Conservation (phyloP, 352 stramenopile genomes). For the Phytophthora constricta region DNA sequence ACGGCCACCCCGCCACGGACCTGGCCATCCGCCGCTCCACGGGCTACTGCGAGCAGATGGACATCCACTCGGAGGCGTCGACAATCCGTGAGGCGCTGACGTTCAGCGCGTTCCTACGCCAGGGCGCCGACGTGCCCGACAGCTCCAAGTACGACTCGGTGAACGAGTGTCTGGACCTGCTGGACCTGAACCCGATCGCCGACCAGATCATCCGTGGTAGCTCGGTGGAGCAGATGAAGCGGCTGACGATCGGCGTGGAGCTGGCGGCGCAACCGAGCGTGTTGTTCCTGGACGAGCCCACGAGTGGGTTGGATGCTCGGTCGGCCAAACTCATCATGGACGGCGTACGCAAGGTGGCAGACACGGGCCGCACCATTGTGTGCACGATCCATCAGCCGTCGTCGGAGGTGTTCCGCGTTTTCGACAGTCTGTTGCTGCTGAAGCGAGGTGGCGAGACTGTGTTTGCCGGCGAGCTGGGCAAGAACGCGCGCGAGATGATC, state of each 20-base stretch:
- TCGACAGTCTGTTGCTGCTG: conserved; percentile 1
- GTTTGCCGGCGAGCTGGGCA: conserved; percentile 1
- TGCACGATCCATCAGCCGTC: conserved; percentile 91
- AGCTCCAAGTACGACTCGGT: conserved; percentile 15
- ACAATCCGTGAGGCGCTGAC: conserved; percentile 77
- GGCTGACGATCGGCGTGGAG: conserved; percentile 40
- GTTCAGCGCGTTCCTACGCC: conserved; percentile 36
- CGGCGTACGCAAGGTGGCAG: conserved; percentile 69
- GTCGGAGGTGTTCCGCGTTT: conserved; percentile 41
- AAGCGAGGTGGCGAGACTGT: background rate
- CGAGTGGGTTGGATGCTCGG: conserved; percentile 74
- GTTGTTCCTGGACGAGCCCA: conserved; percentile 74
- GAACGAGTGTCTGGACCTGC: conserved; percentile 24
- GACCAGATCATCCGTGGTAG: conserved; percentile 28
- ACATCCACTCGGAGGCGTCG: conserved; percentile 80
- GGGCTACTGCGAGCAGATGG: conserved; percentile 78
- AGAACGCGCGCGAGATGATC: conserved; percentile 32
- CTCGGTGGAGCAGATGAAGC: conserved; percentile 41
- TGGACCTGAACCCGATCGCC: conserved; percentile 18
- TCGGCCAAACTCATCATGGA: conserved; percentile 71
- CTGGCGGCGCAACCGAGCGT: conserved; percentile 73
- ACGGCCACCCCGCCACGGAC: conserved; percentile 38
- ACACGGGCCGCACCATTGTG: conserved; percentile 65
- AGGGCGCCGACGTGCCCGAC: conserved; percentile 25
- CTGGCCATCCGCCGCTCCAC: conserved; percentile 49